Base-by-base conservation (phyloP, 2,329 filamentous ascomycete genomes). In the Didymella arachidicola region DNA sequence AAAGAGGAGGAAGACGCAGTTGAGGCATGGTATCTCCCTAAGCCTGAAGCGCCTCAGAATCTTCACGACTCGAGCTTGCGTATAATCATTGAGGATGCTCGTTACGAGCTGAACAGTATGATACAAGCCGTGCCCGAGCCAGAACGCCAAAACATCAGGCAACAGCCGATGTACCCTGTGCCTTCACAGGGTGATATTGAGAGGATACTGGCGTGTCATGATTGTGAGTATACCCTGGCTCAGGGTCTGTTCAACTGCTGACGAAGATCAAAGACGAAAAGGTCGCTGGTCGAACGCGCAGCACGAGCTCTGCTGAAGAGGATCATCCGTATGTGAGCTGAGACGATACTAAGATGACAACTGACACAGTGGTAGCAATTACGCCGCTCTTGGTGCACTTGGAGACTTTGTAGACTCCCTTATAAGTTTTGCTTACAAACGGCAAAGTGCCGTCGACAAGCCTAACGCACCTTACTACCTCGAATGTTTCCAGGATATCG, bases 401-500 rank as follows among this genome's bases (percentile, higher is more conserved):
- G 81, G 83, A 38, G 84, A 89, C 68, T 89, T 90, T 72, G 82
- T 84, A 5, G 86, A 90, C 67, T 69, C 78, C 1, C 75, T 88
- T n/a, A 76, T 92, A 18, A 76, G 82, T 27, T 89, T 87, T 72
- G 85, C 87, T 4, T 91, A 86, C 69, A 79, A 85, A 25, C 80
- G 84, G 32, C 89, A 91, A 75, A 77, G 81, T 25, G 71, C 77
- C 8, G 82, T 81, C 49, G 86, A 91, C 70, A 80, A 82, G 19
- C 62, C 67, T 19, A 84, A 85, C 59, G 78, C 79, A 18, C 76
- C 86, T 2, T 86, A 86, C 69, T 91, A 90, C 71, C 82, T 90
- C 59, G 84, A 88, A 72, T 89, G 86, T 66, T 78, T 92, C n/a
- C 81, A 84, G 64, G 79, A 82, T 45, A 83, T 91, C 52, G 84